These are phyloP conservation scores for Nakaseomyces nivariensis DNA, from an alignment of 1,139 yeast species.

Conservation along the genomic window DNA sequence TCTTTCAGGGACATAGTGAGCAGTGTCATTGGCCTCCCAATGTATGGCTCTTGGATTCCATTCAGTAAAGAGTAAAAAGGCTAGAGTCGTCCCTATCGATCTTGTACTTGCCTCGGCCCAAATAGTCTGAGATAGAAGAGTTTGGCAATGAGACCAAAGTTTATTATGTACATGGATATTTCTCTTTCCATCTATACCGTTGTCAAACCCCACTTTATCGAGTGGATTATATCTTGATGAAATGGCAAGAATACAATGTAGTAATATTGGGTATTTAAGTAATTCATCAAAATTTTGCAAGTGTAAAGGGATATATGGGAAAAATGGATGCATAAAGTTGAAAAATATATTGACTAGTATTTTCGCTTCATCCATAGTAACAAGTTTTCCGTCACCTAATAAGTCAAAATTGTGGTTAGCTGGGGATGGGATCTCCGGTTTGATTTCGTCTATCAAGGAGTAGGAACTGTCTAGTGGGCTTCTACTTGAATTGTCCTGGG, in stretches of 20 bases:
- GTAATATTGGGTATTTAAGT: slow-evolving; percentile 68
- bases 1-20: slow-evolving; percentile 27
- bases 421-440: slow-evolving; percentile 1
- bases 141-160: slow-evolving; percentile 76
- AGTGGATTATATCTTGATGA: slow-evolving; percentile 65
- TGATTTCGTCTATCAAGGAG: background rate
- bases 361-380: slow-evolving; percentile 61
- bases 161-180: slow-evolving; percentile 63
- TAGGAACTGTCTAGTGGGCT: background rate
- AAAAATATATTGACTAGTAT: slow-evolving; percentile 57
- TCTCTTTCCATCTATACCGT: slow-evolving; percentile 25
- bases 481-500: background rate
- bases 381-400: slow-evolving; percentile 50
- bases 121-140: slow-evolving; percentile 73
- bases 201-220: slow-evolving; percentile 31
- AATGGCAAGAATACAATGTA: slow-evolving; percentile 73
- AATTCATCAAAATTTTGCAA: slow-evolving; percentile 56
- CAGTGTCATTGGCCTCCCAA: slow-evolving; percentile 81
- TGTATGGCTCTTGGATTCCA: slow-evolving; percentile 96
- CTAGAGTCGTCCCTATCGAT: slow-evolving; percentile 76
- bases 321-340: slow-evolving; percentile 76
- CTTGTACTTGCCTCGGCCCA: slow-evolving; percentile 94
- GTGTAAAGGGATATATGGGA: slow-evolving; percentile 74
- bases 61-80: slow-evolving; percentile 79
- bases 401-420: slow-evolving; percentile 37